Evolutionary conservation across 805 yeast genomes (phyloP).

Genomic region (Grigorovia humatica): DNA sequence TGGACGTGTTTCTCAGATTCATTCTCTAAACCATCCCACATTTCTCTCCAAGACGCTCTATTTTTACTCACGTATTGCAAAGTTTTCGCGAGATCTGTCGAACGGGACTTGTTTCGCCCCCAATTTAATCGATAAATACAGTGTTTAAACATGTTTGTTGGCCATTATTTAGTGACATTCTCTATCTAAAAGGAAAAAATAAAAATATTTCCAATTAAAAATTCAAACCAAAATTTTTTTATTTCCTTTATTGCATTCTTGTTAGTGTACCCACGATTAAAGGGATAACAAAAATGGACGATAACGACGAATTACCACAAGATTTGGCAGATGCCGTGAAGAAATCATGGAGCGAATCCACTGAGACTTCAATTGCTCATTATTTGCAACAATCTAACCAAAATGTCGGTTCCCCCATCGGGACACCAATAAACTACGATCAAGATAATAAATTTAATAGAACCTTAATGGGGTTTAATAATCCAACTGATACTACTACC

Average conservation of each 20-base stretch:
- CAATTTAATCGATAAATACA: not conserved
- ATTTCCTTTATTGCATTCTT: not conserved
- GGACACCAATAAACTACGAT: conserved; percentile 7
- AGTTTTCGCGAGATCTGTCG: not conserved
- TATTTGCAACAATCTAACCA: not conserved
- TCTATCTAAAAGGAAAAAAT: no score
- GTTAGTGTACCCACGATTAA: not conserved
- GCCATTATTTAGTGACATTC: not conserved
- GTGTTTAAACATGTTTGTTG: not conserved
- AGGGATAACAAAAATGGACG: not conserved
- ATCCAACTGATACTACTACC: not conserved
- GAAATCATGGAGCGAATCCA: conserved; percentile 25
- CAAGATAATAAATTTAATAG: not conserved
- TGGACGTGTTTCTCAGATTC: conserved; percentile 16
- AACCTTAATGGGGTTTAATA: not conserved
- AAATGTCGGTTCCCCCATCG: conserved; percentile 11
- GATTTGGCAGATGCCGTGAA: conserved; percentile 25
- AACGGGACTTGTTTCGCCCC: not conserved
- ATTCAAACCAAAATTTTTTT: no score
- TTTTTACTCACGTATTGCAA: not conserved
- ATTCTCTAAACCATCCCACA: not conserved
- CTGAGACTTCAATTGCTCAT: not conserved
- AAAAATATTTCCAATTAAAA: no score
- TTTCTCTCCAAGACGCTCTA: not conserved
- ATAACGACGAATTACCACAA: conserved; percentile 10